Percentiles rank a stretch among this genome's conserved stretches.
These are phyloP conservation scores for Kentomonas sorsogonicus DNA, from an alignment of 208 protist genomes.

Conservation along the genomic window DNA sequence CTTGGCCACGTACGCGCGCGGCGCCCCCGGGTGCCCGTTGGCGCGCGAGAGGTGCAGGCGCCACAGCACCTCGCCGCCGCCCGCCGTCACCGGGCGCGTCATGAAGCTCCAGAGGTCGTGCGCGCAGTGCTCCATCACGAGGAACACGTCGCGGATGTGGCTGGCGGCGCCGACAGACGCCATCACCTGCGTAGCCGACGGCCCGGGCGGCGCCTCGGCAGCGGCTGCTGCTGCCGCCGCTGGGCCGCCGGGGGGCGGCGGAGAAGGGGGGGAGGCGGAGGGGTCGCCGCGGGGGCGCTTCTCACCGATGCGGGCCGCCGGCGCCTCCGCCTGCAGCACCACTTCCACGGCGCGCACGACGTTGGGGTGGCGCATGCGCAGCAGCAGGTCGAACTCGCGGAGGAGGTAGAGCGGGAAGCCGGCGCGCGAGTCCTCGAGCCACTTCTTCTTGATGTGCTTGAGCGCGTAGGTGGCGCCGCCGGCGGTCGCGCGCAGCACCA, in stretches of 20 bases:
- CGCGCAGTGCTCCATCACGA: slow-evolving; percentile 83
- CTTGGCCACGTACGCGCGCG: slow-evolving; percentile 45
- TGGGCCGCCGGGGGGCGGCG: neutral
- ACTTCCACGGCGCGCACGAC: slow-evolving; percentile 48
- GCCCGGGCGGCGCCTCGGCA: neutral
- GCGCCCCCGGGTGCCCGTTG: slow-evolving; percentile 52
- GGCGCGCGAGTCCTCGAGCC: slow-evolving; percentile 64
- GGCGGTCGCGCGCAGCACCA: slow-evolving; percentile 57
- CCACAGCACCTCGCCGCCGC: slow-evolving; percentile 14
- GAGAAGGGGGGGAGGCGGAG: neutral
- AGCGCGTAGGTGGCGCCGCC: slow-evolving; percentile 36
- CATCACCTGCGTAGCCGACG: neutral
- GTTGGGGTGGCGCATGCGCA: slow-evolving; percentile 76
- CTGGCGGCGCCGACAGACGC: neutral
- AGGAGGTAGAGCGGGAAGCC: slow-evolving; percentile 80
- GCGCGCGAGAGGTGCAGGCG: slow-evolving; percentile 60
- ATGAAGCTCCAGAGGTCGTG: slow-evolving; percentile 75
- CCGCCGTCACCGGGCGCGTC: slow-evolving; percentile 20
- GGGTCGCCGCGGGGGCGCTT: too few species aligned
- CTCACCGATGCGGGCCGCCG: too few species aligned
- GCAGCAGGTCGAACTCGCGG: slow-evolving; percentile 78
- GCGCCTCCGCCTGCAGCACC: slow-evolving; percentile 25
- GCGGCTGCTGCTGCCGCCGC: neutral
- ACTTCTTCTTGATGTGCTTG: slow-evolving; percentile 80
- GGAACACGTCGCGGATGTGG: slow-evolving; percentile 37